Percentiles rank a stretch among this genome's conserved stretches.
Conservation (phyloP, 2,329 filamentous ascomycete genomes). For the Neoscytalidium dimidiatum region DNA sequence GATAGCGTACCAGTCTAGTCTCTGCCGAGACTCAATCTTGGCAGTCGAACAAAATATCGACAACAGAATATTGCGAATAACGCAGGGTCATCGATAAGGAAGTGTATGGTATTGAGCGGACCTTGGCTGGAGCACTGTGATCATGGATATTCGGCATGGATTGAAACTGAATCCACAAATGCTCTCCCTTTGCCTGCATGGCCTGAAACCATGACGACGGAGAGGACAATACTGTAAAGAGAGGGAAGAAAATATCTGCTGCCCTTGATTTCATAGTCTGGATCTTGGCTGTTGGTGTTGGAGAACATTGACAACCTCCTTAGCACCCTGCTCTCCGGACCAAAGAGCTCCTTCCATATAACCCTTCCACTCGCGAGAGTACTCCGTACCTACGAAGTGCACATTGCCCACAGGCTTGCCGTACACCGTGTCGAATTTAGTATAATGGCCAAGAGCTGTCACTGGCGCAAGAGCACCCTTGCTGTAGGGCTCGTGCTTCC, state of each 20-base stretch:
- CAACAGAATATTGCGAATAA: too few relatives aligned
- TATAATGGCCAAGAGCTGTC: conserved; percentile 19
- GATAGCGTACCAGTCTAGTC: too few relatives aligned
- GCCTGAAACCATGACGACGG: too few relatives aligned
- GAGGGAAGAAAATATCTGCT: not conserved
- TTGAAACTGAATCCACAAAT: too few relatives aligned
- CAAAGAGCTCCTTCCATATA: conserved; percentile 62
- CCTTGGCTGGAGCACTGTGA: too few relatives aligned
- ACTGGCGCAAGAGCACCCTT: not conserved
- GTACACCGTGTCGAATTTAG: conserved; percentile 22
- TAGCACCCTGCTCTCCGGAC: conserved; percentile 51
- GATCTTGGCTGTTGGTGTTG: not conserved
- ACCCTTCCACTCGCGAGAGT: conserved; percentile 54
- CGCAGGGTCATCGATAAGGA: too few relatives aligned
- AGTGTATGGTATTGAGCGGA: too few relatives aligned
- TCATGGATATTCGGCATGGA: too few relatives aligned
- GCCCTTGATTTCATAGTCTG: not conserved
- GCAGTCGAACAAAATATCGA: too few relatives aligned
- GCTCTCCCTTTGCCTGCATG: too few relatives aligned
- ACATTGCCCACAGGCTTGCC: conserved; percentile 38
- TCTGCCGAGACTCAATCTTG: too few relatives aligned
- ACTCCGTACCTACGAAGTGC: conserved; percentile 60
- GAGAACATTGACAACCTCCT: conserved; percentile 41
- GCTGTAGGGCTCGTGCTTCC: conserved; percentile 29
- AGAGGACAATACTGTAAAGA: not conserved